Evolutionary conservation across 2,329 filamentous ascomycete genomes (phyloP), one percentile per base, ranked within the genome.

Genomic region (Fusarium illudens): DNA sequence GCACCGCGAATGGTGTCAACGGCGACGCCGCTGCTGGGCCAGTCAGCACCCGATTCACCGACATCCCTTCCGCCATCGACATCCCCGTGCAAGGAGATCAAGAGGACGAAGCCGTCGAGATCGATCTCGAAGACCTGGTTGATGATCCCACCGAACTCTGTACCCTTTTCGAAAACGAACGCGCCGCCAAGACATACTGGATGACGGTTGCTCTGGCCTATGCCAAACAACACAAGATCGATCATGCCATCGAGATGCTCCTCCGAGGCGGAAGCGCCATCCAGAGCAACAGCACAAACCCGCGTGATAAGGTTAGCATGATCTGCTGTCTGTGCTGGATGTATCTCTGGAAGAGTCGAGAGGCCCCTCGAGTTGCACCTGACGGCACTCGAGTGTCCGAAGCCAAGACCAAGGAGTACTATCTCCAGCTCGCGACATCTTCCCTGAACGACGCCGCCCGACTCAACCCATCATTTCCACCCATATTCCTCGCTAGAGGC

Each of bases 161-260:
- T 79, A 96, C 93, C 29, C 86, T 99, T 52, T 89, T 99, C 67
- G 95, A 99, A 81, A 97, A 96, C 75, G 96, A 99, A 79, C 90
- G 91, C 75, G 94, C 94, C 15, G 91, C 93, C 34, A 94, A 95
- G 74, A 93, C 90, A 54, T 96, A 96, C 72, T 99, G 96, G 96
- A 95, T 99, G 85, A 95, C 93, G n/a, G 96, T 98, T 70, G 92
- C 96, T 39, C 86, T 98, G 62, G 95, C 95, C 49, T 99, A 99
- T 76, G 95, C 96, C 37, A 99, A 98, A 82, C 93, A 97, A 81
- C 90, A 91, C 76, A 97, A 97, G 81, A 88, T 96, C 65, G 94
- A 97, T 76, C 92, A 96, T 81, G 88, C 89, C 60, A 90, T 91
- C 72, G 89, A 91, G 78, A 90, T 90, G 83, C 82, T 91, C 71